A percentile compares a stretch with the other conserved stretches of the same genome.
Evolutionary conservation across 345 rosid genomes (phyloP).

Genomic region (Citrus medica): DNA sequence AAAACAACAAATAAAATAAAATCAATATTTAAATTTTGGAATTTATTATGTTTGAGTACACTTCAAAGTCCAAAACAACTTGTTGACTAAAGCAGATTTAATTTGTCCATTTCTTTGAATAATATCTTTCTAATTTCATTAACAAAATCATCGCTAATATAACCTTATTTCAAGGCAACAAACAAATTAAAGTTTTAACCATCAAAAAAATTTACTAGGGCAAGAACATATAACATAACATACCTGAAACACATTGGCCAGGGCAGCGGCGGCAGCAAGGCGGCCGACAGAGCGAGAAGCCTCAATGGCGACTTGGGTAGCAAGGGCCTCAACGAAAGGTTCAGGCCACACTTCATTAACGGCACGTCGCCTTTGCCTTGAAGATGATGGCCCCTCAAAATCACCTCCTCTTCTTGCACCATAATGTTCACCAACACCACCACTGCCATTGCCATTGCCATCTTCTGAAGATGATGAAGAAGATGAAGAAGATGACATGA

Average conservation of each 20-base stretch:
- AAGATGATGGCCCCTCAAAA: constrained; percentile 60
- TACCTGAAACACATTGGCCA: constrained; percentile 79
- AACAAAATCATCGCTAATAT: background rate
- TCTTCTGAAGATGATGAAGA: constrained; percentile 31
- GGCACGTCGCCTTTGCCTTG: constrained; percentile 38
- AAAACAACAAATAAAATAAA: background rate
- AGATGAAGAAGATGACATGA: constrained; percentile 26
- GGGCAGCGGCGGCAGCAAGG: constrained; percentile 69
- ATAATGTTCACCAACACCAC: background rate
- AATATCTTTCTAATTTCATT: background rate
- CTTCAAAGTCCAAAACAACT: constrained; percentile 12
- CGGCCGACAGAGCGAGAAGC: constrained; percentile 55
- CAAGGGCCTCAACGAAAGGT: constrained; percentile 85
- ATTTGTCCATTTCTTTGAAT: constrained; percentile 28
- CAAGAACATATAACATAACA: background rate
- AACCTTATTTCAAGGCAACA: background rate
- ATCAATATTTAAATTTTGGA: background rate
- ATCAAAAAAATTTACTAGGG: background rate
- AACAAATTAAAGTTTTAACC: background rate
- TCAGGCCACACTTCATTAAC: constrained; percentile 85
- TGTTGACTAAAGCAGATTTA: constrained; percentile 38
- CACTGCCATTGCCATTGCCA: constrained; percentile 30
- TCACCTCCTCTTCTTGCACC: constrained; percentile 33
- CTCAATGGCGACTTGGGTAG: constrained; percentile 63
- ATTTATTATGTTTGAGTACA: background rate